Conservation (phyloP, 2,329 filamentous ascomycete species). For the Truncatella angustata region DNA sequence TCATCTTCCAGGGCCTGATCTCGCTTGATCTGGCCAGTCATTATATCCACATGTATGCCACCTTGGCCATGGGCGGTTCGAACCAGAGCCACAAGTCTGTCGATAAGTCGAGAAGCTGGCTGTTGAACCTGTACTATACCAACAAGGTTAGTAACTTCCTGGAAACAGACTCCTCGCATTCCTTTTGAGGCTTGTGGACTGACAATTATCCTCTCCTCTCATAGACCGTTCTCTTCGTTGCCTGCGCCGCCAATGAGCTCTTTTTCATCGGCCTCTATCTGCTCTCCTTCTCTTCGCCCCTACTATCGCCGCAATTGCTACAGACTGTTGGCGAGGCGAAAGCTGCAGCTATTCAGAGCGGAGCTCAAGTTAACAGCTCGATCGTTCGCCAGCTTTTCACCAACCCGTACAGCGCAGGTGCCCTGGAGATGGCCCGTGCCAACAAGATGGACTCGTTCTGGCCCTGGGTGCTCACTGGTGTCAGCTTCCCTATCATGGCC, state of each 20-base stretch:
- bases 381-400: constrained; percentile 75
- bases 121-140: constrained; percentile 94
- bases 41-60: constrained; percentile 99
- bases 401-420: constrained; percentile 87
- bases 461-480: constrained; percentile 69
- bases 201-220: constrained; percentile 14
- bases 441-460: constrained; percentile 82
- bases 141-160: constrained; percentile 73
- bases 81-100: constrained; percentile 90
- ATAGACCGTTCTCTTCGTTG: constrained; percentile 85
- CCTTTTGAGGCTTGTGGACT: too few species aligned
- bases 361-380: constrained; percentile 68
- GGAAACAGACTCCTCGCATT: too few species aligned
- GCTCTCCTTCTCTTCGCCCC: constrained; percentile 90
- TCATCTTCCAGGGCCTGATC: constrained; percentile 92
- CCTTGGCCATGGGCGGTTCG: constrained; percentile 79
- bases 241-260: constrained; percentile 87
- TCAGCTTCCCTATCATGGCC: constrained; percentile 84
- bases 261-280: constrained; percentile 99
- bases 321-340: constrained; percentile 55
- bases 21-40: constrained; percentile 91
- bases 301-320: constrained; percentile 81
- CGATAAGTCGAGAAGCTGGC: constrained; percentile 80
- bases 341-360: constrained; percentile 56
- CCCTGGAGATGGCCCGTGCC: constrained; percentile 85